Evolutionary conservation across 2,329 filamentous ascomycete species (phyloP), one percentile per base, ranked within the genome.

Genomic region (Ascochyta lentis): DNA sequence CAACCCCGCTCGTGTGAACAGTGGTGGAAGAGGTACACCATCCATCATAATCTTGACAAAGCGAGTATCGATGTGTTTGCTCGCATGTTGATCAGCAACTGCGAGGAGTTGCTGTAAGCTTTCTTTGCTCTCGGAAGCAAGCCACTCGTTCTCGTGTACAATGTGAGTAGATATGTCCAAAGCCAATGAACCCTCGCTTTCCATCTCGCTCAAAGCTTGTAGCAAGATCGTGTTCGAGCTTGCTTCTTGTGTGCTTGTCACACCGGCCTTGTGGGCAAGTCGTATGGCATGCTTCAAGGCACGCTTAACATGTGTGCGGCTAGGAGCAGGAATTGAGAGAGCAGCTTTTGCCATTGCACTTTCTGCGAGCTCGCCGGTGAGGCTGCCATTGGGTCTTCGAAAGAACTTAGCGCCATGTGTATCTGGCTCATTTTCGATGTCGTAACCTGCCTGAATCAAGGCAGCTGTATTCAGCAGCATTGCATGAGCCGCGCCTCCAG

Each of bases 11-110:
- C 74, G 72, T 15, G 72, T 71, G 45, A 64, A 69, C 1, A 70
- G 51, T 3, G 71, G 72, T 9, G 68, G 65, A 3, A 76, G 47
- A 0, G 71, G 70, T 6, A 70, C 70, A 4, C 73, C 72, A 43
- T 76, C 73, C 26, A 76, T 63, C 49, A 72, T 65, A 47, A 76
- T 66, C 46, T 76, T 76, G 16, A 75, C 68, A 52, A 76, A 76
- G 7, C 63, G 60, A 0, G 72, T 72, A 26, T 68, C 52, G 4
- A 73, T 60, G 53, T 72, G 70, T 33, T 63, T 55, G 15, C 65
- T 72, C 10, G 63, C 56, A 49, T 67, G 65, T 2, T 45, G 45
- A 3, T 64, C 61, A 1, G 70, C 69, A 7, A 60, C 42, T 13
- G 70, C 65, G 10, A 74, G 49, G 9, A 72, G 56, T 8, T n/a